Evolutionary conservation across 371 early-diverging fungal genomes (phyloP), one percentile per base, ranked within the genome.

Genomic region (Cokeromyces recurvatus): DNA sequence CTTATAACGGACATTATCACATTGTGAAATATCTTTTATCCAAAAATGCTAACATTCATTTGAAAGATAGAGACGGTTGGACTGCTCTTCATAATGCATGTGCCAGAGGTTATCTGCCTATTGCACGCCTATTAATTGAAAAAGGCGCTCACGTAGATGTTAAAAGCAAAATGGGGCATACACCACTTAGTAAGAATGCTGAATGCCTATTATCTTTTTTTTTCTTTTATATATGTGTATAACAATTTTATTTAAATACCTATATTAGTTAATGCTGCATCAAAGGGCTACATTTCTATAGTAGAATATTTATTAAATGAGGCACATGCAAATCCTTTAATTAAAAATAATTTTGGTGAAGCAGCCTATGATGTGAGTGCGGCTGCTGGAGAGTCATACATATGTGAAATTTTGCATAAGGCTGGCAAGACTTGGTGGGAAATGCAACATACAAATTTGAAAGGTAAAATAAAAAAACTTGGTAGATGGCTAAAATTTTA

Each of bases 281-380:
- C 91, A 0, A 87, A 84, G 43, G 87, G 89, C 4, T 71, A 84
- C 43, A 57, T 76, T 29, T 61, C 71, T 6, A 79, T 89, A 55
- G 86, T 85, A 14, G 68, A 84, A 36, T 81, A 83, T 44, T 64
- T 91, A 25, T 59, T 92, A 35, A 59, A 68, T 6, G 67, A 79
- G 47, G 74, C 74, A 12, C 62, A 68, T 46, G 85, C 90, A 10
- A 77, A 89, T 43, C 85, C 87, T 0, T 56, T 80, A 6, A 60
- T 84, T 24, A 80, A 75, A 41, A 90, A 90, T 49, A 70, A 59
- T 8, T 79, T 81, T 57, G 85, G 77, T 3, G 92, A 92, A 48
- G 75, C 82, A 14, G 91, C 93, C 0, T 88, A 89, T 62, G 90
- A 90, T 62, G 81, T 85, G 19, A 90, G 90, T 17, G 89, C 91